Percentiles rank a stretch among this genome's conserved stretches.
These are phyloP conservation scores for Collybiopsis confluens DNA, from an alignment of 768 basidiomycete genomes.

Conservation along the genomic window DNA sequence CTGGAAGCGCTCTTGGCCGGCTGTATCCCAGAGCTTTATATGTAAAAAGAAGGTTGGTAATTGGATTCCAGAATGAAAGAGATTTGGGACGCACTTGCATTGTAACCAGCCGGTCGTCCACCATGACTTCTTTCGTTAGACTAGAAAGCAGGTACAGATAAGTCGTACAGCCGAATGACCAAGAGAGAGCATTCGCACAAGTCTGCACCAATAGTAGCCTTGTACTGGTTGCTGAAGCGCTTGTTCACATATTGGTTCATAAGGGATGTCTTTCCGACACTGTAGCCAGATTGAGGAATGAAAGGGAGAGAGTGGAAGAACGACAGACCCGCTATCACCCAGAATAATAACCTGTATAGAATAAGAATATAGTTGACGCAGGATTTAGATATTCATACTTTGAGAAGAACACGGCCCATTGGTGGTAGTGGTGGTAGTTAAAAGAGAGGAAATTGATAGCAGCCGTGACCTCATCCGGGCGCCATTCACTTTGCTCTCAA, in stretches of 20 bases:
- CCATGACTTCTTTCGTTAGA: slow-evolving; percentile 97
- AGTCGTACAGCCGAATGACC: slow-evolving; percentile 9
- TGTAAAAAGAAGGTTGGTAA: background rate
- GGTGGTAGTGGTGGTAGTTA: slow-evolving; percentile 7
- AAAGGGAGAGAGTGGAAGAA: slow-evolving; percentile 10
- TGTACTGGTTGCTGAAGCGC: slow-evolving; percentile 99
- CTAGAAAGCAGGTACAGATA: slow-evolving; percentile 38
- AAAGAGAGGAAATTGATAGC: background rate
- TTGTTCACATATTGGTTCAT: slow-evolving; percentile 99
- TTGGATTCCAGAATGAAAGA: background rate
- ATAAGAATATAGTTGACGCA: background rate
- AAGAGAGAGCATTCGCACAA: slow-evolving; percentile 55
- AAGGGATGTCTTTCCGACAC: slow-evolving; percentile 98
- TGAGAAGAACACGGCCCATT: slow-evolving; percentile 86
- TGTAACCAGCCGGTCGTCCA: slow-evolving; percentile 95
- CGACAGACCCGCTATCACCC: slow-evolving; percentile 88
- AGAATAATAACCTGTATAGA: slow-evolving; percentile 88
- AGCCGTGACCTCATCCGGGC: background rate
- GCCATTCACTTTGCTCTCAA: background rate
- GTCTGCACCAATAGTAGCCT: slow-evolving; percentile 97
- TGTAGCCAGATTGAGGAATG: slow-evolving; percentile 26
- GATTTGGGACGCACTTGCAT: slow-evolving; percentile 75
- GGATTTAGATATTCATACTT: slow-evolving; percentile 40
- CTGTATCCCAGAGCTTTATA: slow-evolving; percentile 99
- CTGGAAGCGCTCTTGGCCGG: slow-evolving; percentile 99